Evolutionary conservation across 352 stramenopile species (phyloP).

Genomic region (Globisporangium mamillatum): DNA sequence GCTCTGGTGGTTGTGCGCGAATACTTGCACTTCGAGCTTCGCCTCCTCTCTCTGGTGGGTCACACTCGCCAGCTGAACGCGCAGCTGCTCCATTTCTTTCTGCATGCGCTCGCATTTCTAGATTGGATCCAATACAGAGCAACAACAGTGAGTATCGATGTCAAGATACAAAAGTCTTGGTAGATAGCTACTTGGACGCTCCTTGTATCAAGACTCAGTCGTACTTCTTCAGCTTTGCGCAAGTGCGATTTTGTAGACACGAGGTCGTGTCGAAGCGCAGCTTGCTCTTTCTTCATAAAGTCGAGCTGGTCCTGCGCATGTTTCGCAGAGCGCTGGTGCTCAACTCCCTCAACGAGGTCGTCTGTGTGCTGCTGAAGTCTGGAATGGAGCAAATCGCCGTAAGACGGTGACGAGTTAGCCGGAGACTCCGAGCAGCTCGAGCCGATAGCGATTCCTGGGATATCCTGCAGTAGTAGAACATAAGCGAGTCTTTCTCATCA

Average conservation of each 20-base stretch:
- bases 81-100: slow-evolving; percentile 30
- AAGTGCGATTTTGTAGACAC: slow-evolving; percentile 49
- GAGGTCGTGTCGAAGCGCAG: slow-evolving; percentile 35
- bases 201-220: background rate
- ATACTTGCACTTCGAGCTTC: slow-evolving; percentile 48
- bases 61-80: slow-evolving; percentile 30
- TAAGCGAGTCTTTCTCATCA: background rate
- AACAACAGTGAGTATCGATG: background rate
- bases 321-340: slow-evolving; percentile 35
- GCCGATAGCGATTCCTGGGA: background rate
- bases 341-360: slow-evolving; percentile 27
- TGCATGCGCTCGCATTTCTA: slow-evolving; percentile 26
- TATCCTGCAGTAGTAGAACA: background rate
- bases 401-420: background rate
- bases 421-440: background rate
- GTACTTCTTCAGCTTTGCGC: slow-evolving; percentile 45
- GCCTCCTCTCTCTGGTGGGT: slow-evolving; percentile 51
- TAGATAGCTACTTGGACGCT: background rate
- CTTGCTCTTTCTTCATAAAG: slow-evolving; percentile 66
- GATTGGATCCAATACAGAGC: background rate
- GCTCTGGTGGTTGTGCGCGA: slow-evolving; percentile 63
- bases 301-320: slow-evolving; percentile 58
- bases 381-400: slow-evolving; percentile 20
- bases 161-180: background rate
- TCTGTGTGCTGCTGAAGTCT: slow-evolving; percentile 27